These are phyloP conservation scores for Nowakowskiella sp. DNA, from an alignment of 192 early-diverging fungal genomes.

Conservation along the genomic window DNA sequence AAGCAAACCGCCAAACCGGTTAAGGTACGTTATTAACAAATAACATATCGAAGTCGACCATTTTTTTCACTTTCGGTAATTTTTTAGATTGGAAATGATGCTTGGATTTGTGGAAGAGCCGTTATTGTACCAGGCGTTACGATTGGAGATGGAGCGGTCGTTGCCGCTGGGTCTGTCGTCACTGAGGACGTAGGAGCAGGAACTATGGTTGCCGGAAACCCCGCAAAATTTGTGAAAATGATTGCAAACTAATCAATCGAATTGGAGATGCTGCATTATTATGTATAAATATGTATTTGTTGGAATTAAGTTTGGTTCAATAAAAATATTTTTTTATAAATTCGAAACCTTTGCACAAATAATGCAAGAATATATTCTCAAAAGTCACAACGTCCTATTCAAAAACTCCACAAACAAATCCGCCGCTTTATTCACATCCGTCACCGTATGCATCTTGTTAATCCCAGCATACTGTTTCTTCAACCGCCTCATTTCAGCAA, in stretches of 20 bases:
- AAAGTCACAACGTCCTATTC: no score
- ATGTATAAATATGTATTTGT: no score
- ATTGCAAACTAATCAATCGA: no score
- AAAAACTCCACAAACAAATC: conserved; percentile 89
- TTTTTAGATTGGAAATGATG: conserved; percentile 69
- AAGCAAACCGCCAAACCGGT: conserved; percentile 8
- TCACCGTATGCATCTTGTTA: conserved; percentile 78
- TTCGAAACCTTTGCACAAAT: no score
- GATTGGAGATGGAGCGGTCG: conserved; percentile 64
- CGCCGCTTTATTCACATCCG: conserved; percentile 62
- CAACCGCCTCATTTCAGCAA: conserved; percentile 72
- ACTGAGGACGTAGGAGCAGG: conserved; percentile 77
- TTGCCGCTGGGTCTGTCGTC: conserved; percentile 76
- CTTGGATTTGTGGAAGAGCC: conserved; percentile 80
- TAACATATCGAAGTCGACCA: conserved; percentile 15
- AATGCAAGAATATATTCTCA: no score
- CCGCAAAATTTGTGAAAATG: no score
- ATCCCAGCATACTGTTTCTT: conserved; percentile 76
- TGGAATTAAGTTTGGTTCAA: no score
- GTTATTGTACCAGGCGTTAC: conserved; percentile 80
- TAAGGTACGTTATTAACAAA: conserved; percentile 24
- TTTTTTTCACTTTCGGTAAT: background rate
- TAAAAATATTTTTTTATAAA: no score
- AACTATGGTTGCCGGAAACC: conserved; percentile 77
- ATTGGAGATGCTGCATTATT: no score